Base-by-base conservation (phyloP, 2,329 filamentous ascomycete species). In the Amauroascus verrucosus region DNA sequence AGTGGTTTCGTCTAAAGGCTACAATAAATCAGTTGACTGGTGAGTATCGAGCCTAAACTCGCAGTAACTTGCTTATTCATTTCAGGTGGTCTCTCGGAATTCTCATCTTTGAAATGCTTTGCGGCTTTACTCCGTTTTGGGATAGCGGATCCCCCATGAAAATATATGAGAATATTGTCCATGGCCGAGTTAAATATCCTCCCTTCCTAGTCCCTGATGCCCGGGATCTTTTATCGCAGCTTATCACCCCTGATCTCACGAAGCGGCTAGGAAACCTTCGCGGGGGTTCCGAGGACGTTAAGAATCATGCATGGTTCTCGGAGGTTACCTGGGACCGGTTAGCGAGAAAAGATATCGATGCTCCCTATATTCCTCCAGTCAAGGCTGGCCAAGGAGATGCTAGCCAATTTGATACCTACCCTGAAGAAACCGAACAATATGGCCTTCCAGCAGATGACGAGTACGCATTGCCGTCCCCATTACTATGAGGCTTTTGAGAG, bases 1-100 rank as follows among this genome's bases (percentile, higher is more conserved):
- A 72, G 93, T 98, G 13, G 93, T 98, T n/a, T 90, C 89, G 56
- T 96, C 91, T 70, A 97, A 97, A 73, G 93, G 93, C 51, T 98
- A 98, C 77, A 98, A 98, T 76, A 98, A 97, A 71, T 96, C 91
- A 38, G 93, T 98, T 16, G 93, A 98, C 69, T 98, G 93, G 93
- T 96, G 74, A 74, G 86, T 50, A 11, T n/a, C 6, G 47, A 18
- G 4, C 41, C 52, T 5, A 43, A 38, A 53, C 13, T 16, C 30
- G 28, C 22, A 18, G 20, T 13, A 46, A 20, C 48, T 35, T 33
- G 51, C 56, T 58, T 52, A 60, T 54, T 51, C 14, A 24, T 6
- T 54, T 8, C 60, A 96, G 90, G 90, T 98, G 93, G 93, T 97
- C 91, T 51, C 78, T 98, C 55, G 93, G 93, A 44, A 97, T 98